Percentiles rank a stretch among this genome's conserved stretches.
These are phyloP conservation scores for Quercus parvula DNA, from an alignment of 306 rosid species.

Conservation along the genomic window DNA sequence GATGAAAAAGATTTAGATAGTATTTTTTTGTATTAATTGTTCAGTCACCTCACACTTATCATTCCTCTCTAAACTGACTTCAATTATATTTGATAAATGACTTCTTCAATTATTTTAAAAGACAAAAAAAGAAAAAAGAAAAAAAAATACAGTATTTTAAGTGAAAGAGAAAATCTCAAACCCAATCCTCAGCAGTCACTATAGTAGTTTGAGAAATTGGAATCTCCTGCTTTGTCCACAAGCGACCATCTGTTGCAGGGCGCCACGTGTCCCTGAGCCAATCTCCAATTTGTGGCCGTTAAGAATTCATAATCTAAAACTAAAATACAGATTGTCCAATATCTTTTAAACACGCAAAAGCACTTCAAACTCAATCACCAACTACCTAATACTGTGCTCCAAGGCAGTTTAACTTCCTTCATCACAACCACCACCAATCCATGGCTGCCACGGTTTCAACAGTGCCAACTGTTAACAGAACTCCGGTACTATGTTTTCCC, in stretches of 20 bases:
- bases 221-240: background rate
- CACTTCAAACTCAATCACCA: background rate
- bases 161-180: too few relatives aligned
- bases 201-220: background rate
- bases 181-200: too few relatives aligned
- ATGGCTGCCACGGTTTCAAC: slow-evolving; percentile 40
- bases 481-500: slow-evolving; percentile 19
- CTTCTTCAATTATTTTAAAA: too few relatives aligned
- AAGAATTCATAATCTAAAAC: background rate
- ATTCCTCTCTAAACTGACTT: too few relatives aligned
- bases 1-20: too few relatives aligned
- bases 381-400: background rate
- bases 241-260: slow-evolving; percentile 1
- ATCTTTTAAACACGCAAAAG: background rate
- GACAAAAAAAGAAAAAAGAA: too few relatives aligned
- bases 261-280: slow-evolving; percentile 30
- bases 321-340: background rate
- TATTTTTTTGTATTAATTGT: too few relatives aligned
- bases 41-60: too few relatives aligned
- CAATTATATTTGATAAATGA: too few relatives aligned
- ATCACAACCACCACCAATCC: slow-evolving; percentile 10
- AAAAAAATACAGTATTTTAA: too few relatives aligned
- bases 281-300: slow-evolving; percentile 7
- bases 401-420: background rate
- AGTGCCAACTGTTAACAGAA: slow-evolving; percentile 22